Conservation (phyloP, 306 rosid species). For the Cyclanthera cordifolia region DNA sequence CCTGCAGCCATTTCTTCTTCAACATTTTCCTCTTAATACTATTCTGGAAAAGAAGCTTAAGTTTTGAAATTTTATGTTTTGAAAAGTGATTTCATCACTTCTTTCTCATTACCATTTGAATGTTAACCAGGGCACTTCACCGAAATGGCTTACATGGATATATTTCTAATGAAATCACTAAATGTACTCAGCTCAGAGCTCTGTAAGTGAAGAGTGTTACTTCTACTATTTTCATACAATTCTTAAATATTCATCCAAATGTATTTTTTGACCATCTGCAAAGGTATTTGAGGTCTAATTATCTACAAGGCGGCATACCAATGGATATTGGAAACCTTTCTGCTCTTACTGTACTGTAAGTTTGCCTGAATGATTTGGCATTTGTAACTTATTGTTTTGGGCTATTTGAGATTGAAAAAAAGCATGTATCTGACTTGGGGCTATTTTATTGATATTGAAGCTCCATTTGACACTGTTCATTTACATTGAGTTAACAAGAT, state of each 20-base stretch:
- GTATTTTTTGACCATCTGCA: background rate
- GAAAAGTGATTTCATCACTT: background rate
- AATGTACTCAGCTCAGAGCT: slow-evolving; percentile 79
- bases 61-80: background rate
- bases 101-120: slow-evolving; percentile 4
- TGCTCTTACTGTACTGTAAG: slow-evolving; percentile 69
- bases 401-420: too few species aligned
- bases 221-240: background rate
- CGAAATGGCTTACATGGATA: slow-evolving; percentile 83
- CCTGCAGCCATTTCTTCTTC: background rate
- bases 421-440: too few species aligned
- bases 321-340: slow-evolving; percentile 78
- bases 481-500: background rate
- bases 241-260: background rate
- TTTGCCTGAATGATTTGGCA: background rate
- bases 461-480: background rate
- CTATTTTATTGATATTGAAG: background rate
- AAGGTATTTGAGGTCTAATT: slow-evolving; percentile 90
- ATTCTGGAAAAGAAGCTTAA: background rate
- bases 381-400: too few species aligned
- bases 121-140: slow-evolving; percentile 72
- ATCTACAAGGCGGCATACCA: slow-evolving; percentile 89
- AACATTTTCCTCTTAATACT: background rate
- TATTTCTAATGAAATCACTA: slow-evolving; percentile 68
- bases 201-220: slow-evolving; percentile 40